Conservation (phyloP, 1,139 yeast species). For the Dujonia santamariae region DNA sequence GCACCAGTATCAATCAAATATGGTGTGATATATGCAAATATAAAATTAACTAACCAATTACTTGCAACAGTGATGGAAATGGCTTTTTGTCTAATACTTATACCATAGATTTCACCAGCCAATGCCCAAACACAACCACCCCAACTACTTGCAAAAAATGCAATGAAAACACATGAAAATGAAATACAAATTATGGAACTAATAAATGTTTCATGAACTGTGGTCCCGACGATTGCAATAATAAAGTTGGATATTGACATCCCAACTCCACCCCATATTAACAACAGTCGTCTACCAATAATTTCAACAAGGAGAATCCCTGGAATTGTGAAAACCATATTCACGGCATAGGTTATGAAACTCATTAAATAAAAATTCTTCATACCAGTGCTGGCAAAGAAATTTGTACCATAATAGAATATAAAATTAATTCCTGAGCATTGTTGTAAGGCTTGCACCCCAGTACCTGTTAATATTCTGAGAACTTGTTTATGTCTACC, state of each 20-base stretch:
- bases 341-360: conserved; percentile 68
- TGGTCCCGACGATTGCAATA: conserved; percentile 65
- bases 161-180: conserved; percentile 63
- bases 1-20: conserved; percentile 59
- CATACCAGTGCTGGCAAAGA: conserved; percentile 62
- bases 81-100: conserved; percentile 66
- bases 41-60: conserved; percentile 73
- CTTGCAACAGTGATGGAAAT: conserved; percentile 65
- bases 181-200: conserved; percentile 61
- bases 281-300: conserved; percentile 36
- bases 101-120: conserved; percentile 64
- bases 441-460: conserved; percentile 70
- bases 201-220: conserved; percentile 23
- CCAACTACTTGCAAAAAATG: conserved; percentile 71
- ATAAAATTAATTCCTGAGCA: conserved; percentile 77
- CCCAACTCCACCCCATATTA: conserved; percentile 53
- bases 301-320: conserved; percentile 46
- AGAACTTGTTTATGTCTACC: conserved; percentile 63
- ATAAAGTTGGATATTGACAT: conserved; percentile 66
- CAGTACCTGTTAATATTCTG: conserved; percentile 66
- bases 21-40: conserved; percentile 66
- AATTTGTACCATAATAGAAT: conserved; percentile 75
- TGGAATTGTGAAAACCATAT: conserved; percentile 66
- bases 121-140: conserved; percentile 75
- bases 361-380: conserved; percentile 62